Conservation (phyloP, 352 stramenopile genomes). For the Pythium chondricola region DNA sequence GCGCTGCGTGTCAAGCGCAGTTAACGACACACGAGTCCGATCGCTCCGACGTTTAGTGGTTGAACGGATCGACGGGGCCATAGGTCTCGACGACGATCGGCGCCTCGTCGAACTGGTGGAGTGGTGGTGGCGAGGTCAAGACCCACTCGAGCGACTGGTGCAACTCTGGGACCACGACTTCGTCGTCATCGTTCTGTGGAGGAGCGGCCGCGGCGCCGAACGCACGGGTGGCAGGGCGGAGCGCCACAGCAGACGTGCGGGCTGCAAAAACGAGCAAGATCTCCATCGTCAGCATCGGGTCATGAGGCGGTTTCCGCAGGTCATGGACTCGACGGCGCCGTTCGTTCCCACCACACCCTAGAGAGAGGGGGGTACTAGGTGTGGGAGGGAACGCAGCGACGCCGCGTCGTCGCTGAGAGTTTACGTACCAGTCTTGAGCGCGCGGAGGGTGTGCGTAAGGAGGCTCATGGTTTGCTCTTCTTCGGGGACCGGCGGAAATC, state of each 20-base stretch:
- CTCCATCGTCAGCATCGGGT: background rate
- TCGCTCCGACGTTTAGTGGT: constrained; percentile 76
- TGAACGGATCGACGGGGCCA: constrained; percentile 74
- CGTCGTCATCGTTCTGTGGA: constrained; percentile 43
- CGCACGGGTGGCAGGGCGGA: constrained; percentile 49
- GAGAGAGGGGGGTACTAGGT: constrained; percentile 4
- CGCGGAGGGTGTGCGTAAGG: constrained; percentile 72
- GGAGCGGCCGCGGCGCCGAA: constrained; percentile 42
- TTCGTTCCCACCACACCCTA: background rate
- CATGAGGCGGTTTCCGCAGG: no score
- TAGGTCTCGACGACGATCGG: constrained; percentile 87
- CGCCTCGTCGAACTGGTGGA: constrained; percentile 88
- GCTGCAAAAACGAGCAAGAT: constrained; percentile 23
- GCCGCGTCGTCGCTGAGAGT: background rate
- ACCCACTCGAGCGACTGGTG: constrained; percentile 84
- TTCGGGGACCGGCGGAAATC: constrained; percentile 31
- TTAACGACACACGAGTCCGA: no score
- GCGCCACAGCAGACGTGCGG: constrained; percentile 36
- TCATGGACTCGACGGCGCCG: no score
- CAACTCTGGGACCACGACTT: constrained; percentile 80
- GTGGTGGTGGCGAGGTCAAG: constrained; percentile 69
- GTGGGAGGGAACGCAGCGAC: background rate
- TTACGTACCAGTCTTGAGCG: constrained; percentile 70
- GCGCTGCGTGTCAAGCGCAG: no score
- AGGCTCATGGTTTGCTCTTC: constrained; percentile 56